A percentile compares a stretch with the other conserved stretches of the same genome.
phyloP scores from a whole-genome alignment of 2,329 filamentous ascomycete species.

The Verticillium zaregamsianum region DNA sequence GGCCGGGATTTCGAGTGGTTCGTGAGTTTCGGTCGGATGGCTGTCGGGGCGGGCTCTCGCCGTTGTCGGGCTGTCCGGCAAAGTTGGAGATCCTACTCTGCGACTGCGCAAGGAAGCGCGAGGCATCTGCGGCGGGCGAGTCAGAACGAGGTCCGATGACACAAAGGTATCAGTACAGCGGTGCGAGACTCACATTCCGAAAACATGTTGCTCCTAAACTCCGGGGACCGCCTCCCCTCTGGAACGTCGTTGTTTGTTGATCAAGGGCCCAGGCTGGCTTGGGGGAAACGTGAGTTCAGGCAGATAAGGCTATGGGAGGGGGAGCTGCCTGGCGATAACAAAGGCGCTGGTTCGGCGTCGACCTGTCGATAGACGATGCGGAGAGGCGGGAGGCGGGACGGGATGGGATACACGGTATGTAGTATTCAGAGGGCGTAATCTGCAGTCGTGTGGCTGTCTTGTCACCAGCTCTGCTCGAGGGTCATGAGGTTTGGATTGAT shows the following conservation, averaged over 20 bases:
- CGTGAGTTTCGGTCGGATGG: constrained; percentile 29
- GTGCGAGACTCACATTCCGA: constrained; percentile 72
- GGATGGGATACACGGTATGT: background rate
- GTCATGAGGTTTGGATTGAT: background rate
- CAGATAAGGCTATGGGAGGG: background rate
- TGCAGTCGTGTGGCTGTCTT: background rate
- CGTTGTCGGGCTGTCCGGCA: constrained; percentile 50
- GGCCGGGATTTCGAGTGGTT: constrained; percentile 23
- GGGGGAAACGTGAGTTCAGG: background rate
- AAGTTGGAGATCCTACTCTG: constrained; percentile 82
- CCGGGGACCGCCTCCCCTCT: constrained; percentile 13
- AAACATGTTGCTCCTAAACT: constrained; percentile 31
- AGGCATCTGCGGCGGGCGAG: constrained; percentile 69
- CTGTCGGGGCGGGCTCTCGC: constrained; percentile 28
- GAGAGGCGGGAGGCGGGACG: background rate
- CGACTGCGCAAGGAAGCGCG: constrained; percentile 92
- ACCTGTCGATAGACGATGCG: background rate
- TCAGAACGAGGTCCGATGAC: constrained; percentile 11
- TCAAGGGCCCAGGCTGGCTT: background rate
- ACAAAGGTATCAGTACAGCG: background rate
- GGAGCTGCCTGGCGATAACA: background rate
- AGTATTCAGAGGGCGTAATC: background rate
- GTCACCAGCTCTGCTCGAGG: background rate
- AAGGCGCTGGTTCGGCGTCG: background rate
- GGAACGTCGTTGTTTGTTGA: background rate